Conservation (phyloP, 2,329 filamentous ascomycete species). For the Seiridium cupressi region DNA sequence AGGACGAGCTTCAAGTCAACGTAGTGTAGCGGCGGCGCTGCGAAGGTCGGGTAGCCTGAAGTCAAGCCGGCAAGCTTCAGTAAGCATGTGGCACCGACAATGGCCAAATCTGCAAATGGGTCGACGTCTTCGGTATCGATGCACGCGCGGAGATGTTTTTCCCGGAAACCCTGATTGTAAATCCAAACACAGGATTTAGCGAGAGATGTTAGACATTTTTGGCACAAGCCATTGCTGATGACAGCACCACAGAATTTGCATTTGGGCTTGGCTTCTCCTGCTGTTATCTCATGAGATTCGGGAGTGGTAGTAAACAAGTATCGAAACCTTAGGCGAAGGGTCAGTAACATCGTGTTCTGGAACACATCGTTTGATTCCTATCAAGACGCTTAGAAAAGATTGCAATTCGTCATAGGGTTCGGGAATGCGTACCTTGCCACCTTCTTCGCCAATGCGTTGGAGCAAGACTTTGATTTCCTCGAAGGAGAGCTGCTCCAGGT, state of each 20-base stretch:
- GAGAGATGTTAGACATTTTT: constrained; percentile 20
- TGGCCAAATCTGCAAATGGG: constrained; percentile 20
- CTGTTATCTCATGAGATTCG: neutral
- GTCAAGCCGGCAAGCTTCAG: constrained; percentile 21
- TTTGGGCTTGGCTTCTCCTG: neutral
- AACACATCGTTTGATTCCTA: constrained; percentile 5
- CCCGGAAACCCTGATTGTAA: constrained; percentile 16
- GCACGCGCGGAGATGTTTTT: constrained; percentile 11
- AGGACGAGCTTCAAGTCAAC: constrained; percentile 35
- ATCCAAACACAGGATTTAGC: constrained; percentile 15
- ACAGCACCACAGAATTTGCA: constrained; percentile 5
- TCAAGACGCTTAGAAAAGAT: neutral
- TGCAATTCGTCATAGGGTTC: neutral
- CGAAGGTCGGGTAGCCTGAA: neutral
- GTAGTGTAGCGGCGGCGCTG: constrained; percentile 17
- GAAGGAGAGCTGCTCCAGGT: constrained; percentile 39
- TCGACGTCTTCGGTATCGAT: constrained; percentile 15
- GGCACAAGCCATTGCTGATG: constrained; percentile 9
- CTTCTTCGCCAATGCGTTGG: constrained; percentile 19
- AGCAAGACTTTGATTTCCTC: constrained; percentile 37
- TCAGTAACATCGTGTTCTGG: constrained; percentile 5
- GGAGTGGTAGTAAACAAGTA: constrained; percentile 8
- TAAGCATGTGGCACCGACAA: constrained; percentile 24
- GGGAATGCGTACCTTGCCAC: constrained; percentile 26
- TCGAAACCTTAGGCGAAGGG: constrained; percentile 6